Conservation (phyloP, 2,329 filamentous ascomycete species). For the Stagonosporopsis vannaccii region DNA sequence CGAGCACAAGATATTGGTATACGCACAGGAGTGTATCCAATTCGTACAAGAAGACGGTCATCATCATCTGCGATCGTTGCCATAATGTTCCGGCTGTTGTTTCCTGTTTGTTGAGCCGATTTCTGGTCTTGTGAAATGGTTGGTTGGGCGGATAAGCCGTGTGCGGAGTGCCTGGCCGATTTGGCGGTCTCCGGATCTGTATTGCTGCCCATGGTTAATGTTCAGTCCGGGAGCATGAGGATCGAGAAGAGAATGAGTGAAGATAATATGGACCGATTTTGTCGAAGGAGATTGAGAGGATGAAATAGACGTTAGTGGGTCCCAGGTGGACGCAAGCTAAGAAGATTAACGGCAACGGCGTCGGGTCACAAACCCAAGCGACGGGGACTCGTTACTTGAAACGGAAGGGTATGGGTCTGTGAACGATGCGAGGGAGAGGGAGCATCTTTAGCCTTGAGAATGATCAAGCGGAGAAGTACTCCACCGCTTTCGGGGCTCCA, state of each 20-base stretch:
- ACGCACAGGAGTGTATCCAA: slow-evolving; percentile 68
- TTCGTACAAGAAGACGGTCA: slow-evolving; percentile 65
- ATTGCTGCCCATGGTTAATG: slow-evolving; percentile 39
- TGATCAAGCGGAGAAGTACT: slow-evolving; percentile 35
- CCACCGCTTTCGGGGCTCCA: slow-evolving; percentile 29
- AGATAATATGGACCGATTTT: slow-evolving; percentile 9
- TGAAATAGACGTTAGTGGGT: slow-evolving; percentile 41
- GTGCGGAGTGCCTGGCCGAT: slow-evolving; percentile 23
- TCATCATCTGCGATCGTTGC: slow-evolving; percentile 65
- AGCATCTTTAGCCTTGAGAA: slow-evolving; percentile 35
- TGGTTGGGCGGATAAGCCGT: slow-evolving; percentile 24
- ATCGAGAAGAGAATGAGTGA: slow-evolving; percentile 8
- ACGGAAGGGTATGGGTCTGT: slow-evolving; percentile 36
- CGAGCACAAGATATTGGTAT: background rate
- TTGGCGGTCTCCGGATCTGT: slow-evolving; percentile 23
- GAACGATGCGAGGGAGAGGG: slow-evolving; percentile 28
- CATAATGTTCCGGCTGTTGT: slow-evolving; percentile 44
- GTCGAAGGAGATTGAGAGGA: slow-evolving; percentile 31
- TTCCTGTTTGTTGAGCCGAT: slow-evolving; percentile 27
- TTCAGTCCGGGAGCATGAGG: slow-evolving; percentile 33
- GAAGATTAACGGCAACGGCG: slow-evolving; percentile 38
- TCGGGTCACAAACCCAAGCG: slow-evolving; percentile 33
- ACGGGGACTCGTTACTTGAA: slow-evolving; percentile 34
- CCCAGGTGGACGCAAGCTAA: slow-evolving; percentile 33
- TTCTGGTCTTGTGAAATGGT: slow-evolving; percentile 35